Base-by-base conservation (phyloP, 306 rosid species). In the Quercus bicolor region DNA sequence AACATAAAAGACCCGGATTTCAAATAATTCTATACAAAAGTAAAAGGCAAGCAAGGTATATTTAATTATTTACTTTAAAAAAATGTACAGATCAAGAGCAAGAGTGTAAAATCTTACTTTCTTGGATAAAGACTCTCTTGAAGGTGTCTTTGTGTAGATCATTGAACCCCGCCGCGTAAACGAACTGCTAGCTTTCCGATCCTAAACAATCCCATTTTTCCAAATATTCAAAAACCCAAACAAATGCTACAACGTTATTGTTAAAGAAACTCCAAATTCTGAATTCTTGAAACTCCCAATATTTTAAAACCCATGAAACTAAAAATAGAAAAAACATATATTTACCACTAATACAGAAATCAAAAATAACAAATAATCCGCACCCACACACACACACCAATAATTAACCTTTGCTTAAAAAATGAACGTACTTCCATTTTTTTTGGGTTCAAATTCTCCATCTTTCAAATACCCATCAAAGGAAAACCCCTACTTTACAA, bases 131-230 rank as follows among this genome's bases (percentile, higher is more conserved):
- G 92, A 87, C 74, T 91, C 97, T 87, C 97, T 89, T 33, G 97
- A 83, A 13, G 99, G 99, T 48, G 97, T 89, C 86, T 96, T 96
- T 43, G 99, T 96, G 87, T 93, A 93, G 77, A 91, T 82, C 85
- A 96, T 78, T 28, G 99, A 90, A 76, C 94, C 96, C 56, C 96
- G 93, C 77, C 92, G 97, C 75, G 97, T 85, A 78, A 96, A 96
- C 7, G 98, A 91, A 81, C 93, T 87, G 83, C 79, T 91, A 23
- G 92, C 84, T 75, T 96, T 93, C 74, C 91, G 90, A 85, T 96
- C 99, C 99, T 96, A 85, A 86, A 43, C 70, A 77, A 61, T 80
- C 29, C 51, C 40, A 82, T 60, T 57, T 54, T 57, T 52, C n/a
- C 54, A 68, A 54, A 34, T 21, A 43, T 21, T 24, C 65, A 75